Percentiles rank a stretch among this genome's conserved stretches.
Conservation (phyloP, 2,329 filamentous ascomycete genomes). For the Colletotrichum cuscutae region DNA sequence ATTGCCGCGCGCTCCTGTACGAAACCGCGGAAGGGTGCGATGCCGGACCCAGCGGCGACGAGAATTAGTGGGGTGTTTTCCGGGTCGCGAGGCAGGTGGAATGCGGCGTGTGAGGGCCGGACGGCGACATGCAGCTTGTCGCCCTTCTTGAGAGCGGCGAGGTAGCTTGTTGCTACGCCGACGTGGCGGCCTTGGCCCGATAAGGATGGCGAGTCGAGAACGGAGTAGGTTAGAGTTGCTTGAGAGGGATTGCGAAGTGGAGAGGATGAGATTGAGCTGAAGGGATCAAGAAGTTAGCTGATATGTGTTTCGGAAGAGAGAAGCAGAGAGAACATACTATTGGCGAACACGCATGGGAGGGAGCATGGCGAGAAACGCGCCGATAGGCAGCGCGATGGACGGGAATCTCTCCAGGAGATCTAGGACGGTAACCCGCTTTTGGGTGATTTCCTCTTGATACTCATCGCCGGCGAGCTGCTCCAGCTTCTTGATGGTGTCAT, state of each 20-base stretch:
- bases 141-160: slow-evolving; percentile 57
- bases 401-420: slow-evolving; percentile 71
- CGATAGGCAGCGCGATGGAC: slow-evolving; percentile 63
- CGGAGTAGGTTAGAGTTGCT: slow-evolving; percentile 71
- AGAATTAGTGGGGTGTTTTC: slow-evolving; percentile 53
- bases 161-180: slow-evolving; percentile 71
- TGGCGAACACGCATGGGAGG: slow-evolving; percentile 65
- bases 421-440: slow-evolving; percentile 64
- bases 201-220: slow-evolving; percentile 63
- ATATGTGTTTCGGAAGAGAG: background rate
- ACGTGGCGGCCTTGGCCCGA: slow-evolving; percentile 60
- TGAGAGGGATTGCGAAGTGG: slow-evolving; percentile 65
- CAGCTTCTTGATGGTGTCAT: slow-evolving; percentile 45
- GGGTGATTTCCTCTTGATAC: slow-evolving; percentile 52
- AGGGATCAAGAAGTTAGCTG: background rate
- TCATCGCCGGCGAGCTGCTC: slow-evolving; percentile 48
- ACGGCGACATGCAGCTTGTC: slow-evolving; percentile 63
- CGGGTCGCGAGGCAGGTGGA: slow-evolving; percentile 53
- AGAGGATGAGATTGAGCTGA: slow-evolving; percentile 74
- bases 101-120: slow-evolving; percentile 50
- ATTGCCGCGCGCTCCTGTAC: slow-evolving; percentile 46
- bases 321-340: slow-evolving; percentile 38
- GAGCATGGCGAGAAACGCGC: slow-evolving; percentile 70
- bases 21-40: slow-evolving; percentile 42
- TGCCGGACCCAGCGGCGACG: slow-evolving; percentile 53